Percentiles rank a stretch among this genome's conserved stretches.
phyloP scores from a whole-genome alignment of 2,329 filamentous ascomycete genomes.

The Ceratocystis destructans region DNA sequence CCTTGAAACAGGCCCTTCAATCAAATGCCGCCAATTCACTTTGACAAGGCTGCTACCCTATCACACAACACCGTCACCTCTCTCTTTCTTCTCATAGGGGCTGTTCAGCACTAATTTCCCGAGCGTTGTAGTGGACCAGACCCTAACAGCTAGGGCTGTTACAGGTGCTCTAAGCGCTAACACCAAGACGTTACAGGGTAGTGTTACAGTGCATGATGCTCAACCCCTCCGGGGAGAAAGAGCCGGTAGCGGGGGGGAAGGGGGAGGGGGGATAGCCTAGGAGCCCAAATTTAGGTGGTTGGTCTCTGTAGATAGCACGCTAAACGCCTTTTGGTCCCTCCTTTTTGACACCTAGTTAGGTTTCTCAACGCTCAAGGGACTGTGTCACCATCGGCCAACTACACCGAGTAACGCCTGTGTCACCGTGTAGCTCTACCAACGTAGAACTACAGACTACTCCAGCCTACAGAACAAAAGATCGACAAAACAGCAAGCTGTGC shows the following conservation, averaged over 20 bases:
- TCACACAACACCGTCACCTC: not conserved
- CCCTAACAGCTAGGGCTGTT: not conserved
- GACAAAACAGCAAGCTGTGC: not conserved
- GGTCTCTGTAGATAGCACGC: not conserved
- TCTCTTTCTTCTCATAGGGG: not conserved
- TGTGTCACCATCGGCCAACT: conserved; percentile 5
- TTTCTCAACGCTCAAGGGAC: not conserved
- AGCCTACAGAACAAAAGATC: not conserved
- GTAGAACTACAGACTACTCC: not conserved
- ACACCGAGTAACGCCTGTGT: conserved; percentile 1
- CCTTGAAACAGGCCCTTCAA: no score
- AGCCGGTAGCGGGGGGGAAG: not conserved
- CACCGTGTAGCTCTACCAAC: not conserved
- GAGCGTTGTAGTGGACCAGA: not conserved
- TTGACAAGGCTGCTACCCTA: not conserved
- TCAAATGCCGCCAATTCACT: no score
- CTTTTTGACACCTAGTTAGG: not conserved
- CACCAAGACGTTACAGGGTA: not conserved
- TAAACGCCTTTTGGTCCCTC: not conserved
- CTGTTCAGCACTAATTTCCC: not conserved
- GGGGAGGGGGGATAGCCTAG: not conserved
- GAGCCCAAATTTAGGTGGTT: not conserved
- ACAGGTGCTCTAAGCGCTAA: not conserved
- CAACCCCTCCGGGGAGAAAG: not conserved
- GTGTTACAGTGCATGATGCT: not conserved